Evolutionary conservation across 2,329 filamentous ascomycete genomes (phyloP), one percentile per base, ranked within the genome.

Genomic region (Xylaria sp.): DNA sequence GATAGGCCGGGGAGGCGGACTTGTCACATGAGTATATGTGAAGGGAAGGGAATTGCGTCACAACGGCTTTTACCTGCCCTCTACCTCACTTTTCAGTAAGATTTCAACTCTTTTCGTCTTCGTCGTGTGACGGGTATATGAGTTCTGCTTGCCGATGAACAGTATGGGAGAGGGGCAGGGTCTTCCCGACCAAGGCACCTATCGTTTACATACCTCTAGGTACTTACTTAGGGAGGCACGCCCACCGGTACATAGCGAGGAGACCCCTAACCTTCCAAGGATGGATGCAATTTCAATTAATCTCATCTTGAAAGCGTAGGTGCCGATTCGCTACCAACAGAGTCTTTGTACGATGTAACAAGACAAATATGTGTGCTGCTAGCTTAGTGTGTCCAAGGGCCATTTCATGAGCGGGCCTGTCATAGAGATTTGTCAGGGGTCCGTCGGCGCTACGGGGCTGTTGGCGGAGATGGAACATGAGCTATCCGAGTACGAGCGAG

Each of bases 231-330:
- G n/a, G n/a, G n/a, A n/a, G n/a, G 9, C 28, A 4, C 28, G 28
- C 28, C 28, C 5, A 31, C 28, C 28, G 28, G 28, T 31, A 31
- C n/a, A n/a, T n/a, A n/a, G n/a, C n/a, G n/a, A n/a, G n/a, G 17
- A 35, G 47, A 17, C 15, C 8, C 46, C 46, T 19, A 15, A 47
- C 9, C n/a, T 52, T 47, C 6, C 21, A 2, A 8, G 43, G 35
- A 43, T 43, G 43, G 35, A 43, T 43, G 43, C 14, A 60, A 60
- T 60, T 60, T 49, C 19, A 54, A 47, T 50, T 55, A 23, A 21
- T 9, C 28, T 28, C 40, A 47, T 57, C 23, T 37, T 43, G 15
- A 17, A 21, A 21, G 17, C 21, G 21, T 7, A 21, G 19, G 25
- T 57, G 42, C 47, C 47, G 31, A 50, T 43, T 60, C n/a, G 51